phyloP scores from a whole-genome alignment of 208 protist species.

The Borovskyia barvae region DNA sequence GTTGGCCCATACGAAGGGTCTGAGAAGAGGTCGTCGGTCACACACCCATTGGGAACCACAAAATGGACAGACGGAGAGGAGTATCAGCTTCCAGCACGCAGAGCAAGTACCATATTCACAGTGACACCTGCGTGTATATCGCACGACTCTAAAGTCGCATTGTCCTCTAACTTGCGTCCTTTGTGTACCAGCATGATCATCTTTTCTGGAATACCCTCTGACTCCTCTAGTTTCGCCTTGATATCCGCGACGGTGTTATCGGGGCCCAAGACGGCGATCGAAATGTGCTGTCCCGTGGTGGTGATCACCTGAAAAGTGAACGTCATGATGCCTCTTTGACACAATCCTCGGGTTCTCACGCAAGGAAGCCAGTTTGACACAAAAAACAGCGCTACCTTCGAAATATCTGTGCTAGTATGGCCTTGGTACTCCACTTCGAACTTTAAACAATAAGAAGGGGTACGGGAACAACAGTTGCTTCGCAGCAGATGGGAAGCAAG shows the following conservation, averaged over 20 bases:
- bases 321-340: conserved; percentile 19
- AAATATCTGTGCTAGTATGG: neutral
- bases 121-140: conserved; percentile 65
- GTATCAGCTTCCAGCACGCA: conserved; percentile 44
- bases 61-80: neutral
- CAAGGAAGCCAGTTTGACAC: too few relatives aligned
- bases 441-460: conserved; percentile 2
- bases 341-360: too few relatives aligned
- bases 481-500: too few relatives aligned
- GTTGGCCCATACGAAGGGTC: neutral
- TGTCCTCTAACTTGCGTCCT: conserved; percentile 71
- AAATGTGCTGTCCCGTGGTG: conserved; percentile 61
- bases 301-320: conserved; percentile 74
- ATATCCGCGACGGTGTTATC: conserved; percentile 79
- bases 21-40: neutral
- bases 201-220: conserved; percentile 69
- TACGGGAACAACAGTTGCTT: neutral
- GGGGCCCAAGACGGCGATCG: conserved; percentile 66
- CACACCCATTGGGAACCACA: neutral
- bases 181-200: conserved; percentile 84
- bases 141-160: conserved; percentile 52
- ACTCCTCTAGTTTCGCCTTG: conserved; percentile 80
- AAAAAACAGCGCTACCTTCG: too few relatives aligned
- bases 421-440: too few relatives aligned
- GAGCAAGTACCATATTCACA: conserved; percentile 76